Base-by-base conservation (phyloP, 257 asterid genomes). In the Leptodermis oblonga region DNA sequence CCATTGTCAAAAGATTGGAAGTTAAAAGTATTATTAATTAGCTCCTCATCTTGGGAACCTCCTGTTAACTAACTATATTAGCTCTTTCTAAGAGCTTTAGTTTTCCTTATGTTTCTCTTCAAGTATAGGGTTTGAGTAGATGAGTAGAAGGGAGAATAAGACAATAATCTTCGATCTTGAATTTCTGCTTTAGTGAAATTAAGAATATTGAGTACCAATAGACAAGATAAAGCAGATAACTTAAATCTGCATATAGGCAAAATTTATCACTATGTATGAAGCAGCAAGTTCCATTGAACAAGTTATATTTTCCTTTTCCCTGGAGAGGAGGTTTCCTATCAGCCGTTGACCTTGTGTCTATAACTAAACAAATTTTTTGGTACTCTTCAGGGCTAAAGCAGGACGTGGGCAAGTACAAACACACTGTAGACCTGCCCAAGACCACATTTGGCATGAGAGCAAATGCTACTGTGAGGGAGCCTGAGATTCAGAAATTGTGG, bases 401-500 rank as follows among this genome's bases (percentile, higher is more conserved):
- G 85, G 97, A 82, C 68, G 96, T 87, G 70, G 99, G 99, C 10
- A 93, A 83, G 78, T 93, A 93, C 82, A 93, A 93, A 81, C 89
- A 84, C 77, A 93, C 99, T 0, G 78, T 93, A 70, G 97, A 93
- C 76, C 95, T 93, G 62, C 99, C 97, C 28, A 87, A 77, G 80
- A 89, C 99, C 36, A 82, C 94, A 43, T 93, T 93, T 83, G 90
- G 96, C 52, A 71, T 93, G 82, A 84, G 96, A 77, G 99, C 99
- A 7, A 90, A 93, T 84, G 88, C 99, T 43, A 81, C 89, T 49
- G 81, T 80, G 33, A 88, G 99, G 83, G 99, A 90, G 77, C 99
- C 96, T 45, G 99, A 93, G 82, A 82, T 93, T 79, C 99, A 93
- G 77, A 88, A 78, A 80, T 51, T 93, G 55, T 93, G 99, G 99